phyloP scores from a whole-genome alignment of 139 green algal genomes.

The Chlorella ohadii region DNA sequence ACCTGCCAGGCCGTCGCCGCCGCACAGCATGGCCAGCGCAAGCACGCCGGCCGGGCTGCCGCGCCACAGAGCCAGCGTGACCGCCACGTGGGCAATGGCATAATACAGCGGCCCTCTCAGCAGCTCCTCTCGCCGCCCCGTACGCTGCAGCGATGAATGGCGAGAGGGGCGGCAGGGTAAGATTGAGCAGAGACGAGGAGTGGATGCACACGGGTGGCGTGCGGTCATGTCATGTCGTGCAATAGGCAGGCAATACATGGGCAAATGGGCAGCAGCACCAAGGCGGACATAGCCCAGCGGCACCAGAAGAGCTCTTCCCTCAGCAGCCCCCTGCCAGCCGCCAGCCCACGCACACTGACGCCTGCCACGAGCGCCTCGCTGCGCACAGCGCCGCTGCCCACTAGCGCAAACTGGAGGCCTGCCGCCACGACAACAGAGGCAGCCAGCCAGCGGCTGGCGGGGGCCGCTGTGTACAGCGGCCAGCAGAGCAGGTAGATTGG shows the following conservation, averaged over 20 bases:
- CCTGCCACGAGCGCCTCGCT: constrained; percentile 32
- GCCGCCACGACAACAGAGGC: constrained; percentile 29
- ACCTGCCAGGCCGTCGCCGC: constrained; percentile 53
- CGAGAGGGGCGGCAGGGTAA: background rate
- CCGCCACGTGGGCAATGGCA: constrained; percentile 31
- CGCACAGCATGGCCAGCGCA: constrained; percentile 48
- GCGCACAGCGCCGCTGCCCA: constrained; percentile 26
- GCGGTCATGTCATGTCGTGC: too few relatives aligned
- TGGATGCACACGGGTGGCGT: background rate
- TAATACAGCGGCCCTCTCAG: constrained; percentile 53
- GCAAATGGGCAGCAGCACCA: too few relatives aligned
- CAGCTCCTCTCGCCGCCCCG: constrained; percentile 42
- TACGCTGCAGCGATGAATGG: constrained; percentile 26
- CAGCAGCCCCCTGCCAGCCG: too few relatives aligned
- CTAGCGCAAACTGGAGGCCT: constrained; percentile 23
- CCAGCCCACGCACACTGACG: constrained; percentile 21
- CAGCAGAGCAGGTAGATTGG: constrained; percentile 49
- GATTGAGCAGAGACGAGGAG: background rate
- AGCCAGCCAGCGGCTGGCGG: background rate
- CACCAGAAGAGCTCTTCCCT: too few relatives aligned
- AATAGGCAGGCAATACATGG: too few relatives aligned
- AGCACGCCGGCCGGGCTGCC: constrained; percentile 31
- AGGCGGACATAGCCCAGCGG: too few relatives aligned
- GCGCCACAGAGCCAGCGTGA: constrained; percentile 32
- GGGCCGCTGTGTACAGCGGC: constrained; percentile 29